phyloP scores from a whole-genome alignment of 1,284 basidiomycete species.

The Sanghuangporus weigelae region DNA sequence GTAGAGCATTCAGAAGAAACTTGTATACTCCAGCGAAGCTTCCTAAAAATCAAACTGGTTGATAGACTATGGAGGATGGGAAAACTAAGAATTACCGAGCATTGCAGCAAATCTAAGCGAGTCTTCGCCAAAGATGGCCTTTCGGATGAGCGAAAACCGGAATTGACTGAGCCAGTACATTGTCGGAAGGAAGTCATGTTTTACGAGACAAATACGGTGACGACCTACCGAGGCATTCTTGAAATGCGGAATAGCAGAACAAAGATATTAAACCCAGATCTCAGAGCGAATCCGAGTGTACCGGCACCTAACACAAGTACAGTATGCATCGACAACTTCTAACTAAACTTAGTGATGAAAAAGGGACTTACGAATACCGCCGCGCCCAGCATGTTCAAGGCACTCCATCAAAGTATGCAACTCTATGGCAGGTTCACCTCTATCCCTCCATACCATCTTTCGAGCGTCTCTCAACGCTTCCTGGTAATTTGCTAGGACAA shows the following conservation, averaged over 20 bases:
- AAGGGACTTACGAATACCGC: conserved; percentile 65
- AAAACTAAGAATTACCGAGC: conserved; percentile 53
- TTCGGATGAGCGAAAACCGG: conserved; percentile 58
- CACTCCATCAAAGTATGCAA: conserved; percentile 66
- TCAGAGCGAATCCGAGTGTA: conserved; percentile 70
- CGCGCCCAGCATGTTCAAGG: conserved; percentile 66
- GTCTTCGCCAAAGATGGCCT: conserved; percentile 77
- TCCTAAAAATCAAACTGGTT: conserved; percentile 35
- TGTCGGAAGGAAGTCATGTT: background rate
- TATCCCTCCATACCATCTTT: conserved; percentile 80
- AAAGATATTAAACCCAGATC: conserved; percentile 77
- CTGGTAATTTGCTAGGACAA: conserved; percentile 76
- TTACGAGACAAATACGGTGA: background rate
- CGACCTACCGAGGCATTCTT: conserved; percentile 52
- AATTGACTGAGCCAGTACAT: conserved; percentile 31
- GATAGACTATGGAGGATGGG: background rate
- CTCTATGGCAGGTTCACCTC: conserved; percentile 71
- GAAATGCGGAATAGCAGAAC: conserved; percentile 67
- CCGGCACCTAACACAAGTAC: conserved; percentile 57
- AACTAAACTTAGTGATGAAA: conserved; percentile 1
- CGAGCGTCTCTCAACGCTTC: conserved; percentile 62
- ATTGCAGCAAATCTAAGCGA: conserved; percentile 80
- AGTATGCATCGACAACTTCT: background rate
- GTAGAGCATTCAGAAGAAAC: conserved; percentile 76
- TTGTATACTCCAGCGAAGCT: conserved; percentile 82